Conservation (phyloP, 352 stramenopile genomes). For the Aphanomyces euteiches region DNA sequence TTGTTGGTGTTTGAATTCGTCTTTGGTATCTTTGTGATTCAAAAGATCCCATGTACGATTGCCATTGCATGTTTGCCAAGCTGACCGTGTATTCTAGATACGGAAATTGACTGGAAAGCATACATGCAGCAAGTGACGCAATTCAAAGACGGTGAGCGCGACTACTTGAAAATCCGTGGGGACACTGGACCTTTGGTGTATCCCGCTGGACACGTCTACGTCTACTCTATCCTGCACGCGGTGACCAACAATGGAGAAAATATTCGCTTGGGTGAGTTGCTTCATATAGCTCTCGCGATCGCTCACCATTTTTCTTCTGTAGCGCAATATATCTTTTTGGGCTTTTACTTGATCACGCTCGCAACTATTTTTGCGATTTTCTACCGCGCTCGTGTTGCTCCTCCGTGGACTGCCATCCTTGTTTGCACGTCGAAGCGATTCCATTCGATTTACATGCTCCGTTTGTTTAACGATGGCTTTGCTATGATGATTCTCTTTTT, state of each 20-base stretch:
- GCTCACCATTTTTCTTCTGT: not conserved
- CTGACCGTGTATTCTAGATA: constrained; percentile 61
- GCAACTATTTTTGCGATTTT: constrained; percentile 88
- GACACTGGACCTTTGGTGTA: constrained; percentile 98
- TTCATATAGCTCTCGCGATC: too few relatives aligned
- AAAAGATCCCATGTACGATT: constrained; percentile 63
- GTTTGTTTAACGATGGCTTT: constrained; percentile 98
- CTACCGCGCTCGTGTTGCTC: constrained; percentile 66
- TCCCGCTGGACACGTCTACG: constrained; percentile 96
- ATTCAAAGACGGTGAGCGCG: constrained; percentile 90
- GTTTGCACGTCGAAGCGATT: constrained; percentile 93
- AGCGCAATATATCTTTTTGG: constrained; percentile 94
- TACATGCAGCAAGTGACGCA: constrained; percentile 98
- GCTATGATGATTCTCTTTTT: constrained; percentile 95
- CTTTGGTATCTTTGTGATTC: constrained; percentile 75
- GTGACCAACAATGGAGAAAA: constrained; percentile 85
- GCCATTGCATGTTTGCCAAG: not conserved
- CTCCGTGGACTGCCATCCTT: constrained; percentile 86
- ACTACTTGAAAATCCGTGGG: constrained; percentile 95
- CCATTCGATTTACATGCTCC: constrained; percentile 98
- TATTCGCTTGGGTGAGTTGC: constrained; percentile 49
- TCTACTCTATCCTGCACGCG: constrained; percentile 92
- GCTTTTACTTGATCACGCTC: constrained; percentile 92
- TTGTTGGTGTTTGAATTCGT: constrained; percentile 58
- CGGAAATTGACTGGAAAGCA: constrained; percentile 98